Base-by-base conservation (phyloP, 2,329 filamentous ascomycete species). In the Apiospora arundinis region DNA sequence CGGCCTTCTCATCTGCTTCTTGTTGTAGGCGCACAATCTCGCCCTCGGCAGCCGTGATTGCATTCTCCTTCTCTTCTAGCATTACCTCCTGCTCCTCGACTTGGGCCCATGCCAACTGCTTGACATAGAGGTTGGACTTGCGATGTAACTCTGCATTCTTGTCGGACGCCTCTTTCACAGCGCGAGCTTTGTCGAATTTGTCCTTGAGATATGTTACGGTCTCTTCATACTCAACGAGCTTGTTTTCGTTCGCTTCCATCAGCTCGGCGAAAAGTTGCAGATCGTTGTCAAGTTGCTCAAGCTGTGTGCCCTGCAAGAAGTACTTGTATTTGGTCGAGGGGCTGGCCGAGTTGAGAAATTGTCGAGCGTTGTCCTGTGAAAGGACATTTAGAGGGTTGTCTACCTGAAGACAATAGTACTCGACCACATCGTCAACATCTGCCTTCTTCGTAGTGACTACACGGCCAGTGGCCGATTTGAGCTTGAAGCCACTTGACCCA, bases 311-410 rank as follows among this genome's bases (percentile, higher is more conserved):
- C 76, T 95, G 94, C 72, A 97, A 89, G 79, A 99, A 99, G 78
- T 98, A 98, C 75, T 94, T 96, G 86, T 98, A 99, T 80, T 99
- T 99, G 72, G 95, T 91, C 4, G 89, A 85, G 0, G 95, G 90
- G 2, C 91, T 93, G 16, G 96, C 95, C 46, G 92, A 90, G 78
- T 95, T 97, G 60, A 99, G 87, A 77, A 99, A 99, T 72, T 97
- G 93, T 14, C 96, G 91, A 14, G 96, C 96, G 81, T 95, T 95
- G 79, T 99, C 96, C 81, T 99, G 96, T 0, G 95, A 97, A 23
- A 99, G 87, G 8, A 98, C 93, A 72, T 97, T 98, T 84, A 99
- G 92, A 0, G 96, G 96, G 76, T 99, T 99, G 79, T 98, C 95
- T 71, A 99, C 94, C 80, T 98, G 95, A 56, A 99, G 85, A 56